A percentile compares a stretch with the other conserved stretches of the same genome.
Conservation (phyloP, 441 rosid genomes). For the Populus hybrid region DNA sequence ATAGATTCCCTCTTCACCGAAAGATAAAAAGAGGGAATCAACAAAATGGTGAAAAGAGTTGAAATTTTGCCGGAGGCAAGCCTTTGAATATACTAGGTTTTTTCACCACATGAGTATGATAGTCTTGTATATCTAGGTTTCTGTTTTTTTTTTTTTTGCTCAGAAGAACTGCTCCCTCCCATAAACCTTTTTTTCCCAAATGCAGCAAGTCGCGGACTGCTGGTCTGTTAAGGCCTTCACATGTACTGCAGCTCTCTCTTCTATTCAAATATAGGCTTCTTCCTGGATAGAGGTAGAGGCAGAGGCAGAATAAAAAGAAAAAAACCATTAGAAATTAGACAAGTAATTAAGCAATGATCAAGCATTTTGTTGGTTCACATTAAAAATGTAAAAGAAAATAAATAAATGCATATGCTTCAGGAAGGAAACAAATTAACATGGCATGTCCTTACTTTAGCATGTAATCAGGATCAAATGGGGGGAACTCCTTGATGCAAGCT, state of each 20-base stretch:
- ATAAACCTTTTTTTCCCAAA: background rate
- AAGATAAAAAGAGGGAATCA: slow-evolving; percentile 3
- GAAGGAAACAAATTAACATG: background rate
- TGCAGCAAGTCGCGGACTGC: background rate
- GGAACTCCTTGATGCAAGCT: slow-evolving; percentile 16
- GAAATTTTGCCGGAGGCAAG: slow-evolving; percentile 6
- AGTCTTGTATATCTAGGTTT: background rate
- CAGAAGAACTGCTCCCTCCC: background rate
- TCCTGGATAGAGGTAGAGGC: slow-evolving; percentile 12
- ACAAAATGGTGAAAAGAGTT: background rate
- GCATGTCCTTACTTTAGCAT: slow-evolving; percentile 20
- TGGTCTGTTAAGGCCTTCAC: background rate
- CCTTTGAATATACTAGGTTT: no score
- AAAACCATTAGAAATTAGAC: background rate
- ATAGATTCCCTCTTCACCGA: background rate
- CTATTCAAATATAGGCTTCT: background rate
- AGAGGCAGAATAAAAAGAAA: background rate
- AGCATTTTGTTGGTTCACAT: background rate
- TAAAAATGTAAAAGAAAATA: background rate
- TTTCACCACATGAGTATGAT: slow-evolving; percentile 14
- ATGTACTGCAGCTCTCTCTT: background rate
- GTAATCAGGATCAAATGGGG: slow-evolving; percentile 15
- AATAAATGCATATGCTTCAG: background rate
- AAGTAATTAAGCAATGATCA: background rate
- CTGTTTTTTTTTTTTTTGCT: background rate